Percentiles rank a stretch among this genome's conserved stretches.
Conservation (phyloP, 148 eudicot species). For the Vaccinium myrtillus region DNA sequence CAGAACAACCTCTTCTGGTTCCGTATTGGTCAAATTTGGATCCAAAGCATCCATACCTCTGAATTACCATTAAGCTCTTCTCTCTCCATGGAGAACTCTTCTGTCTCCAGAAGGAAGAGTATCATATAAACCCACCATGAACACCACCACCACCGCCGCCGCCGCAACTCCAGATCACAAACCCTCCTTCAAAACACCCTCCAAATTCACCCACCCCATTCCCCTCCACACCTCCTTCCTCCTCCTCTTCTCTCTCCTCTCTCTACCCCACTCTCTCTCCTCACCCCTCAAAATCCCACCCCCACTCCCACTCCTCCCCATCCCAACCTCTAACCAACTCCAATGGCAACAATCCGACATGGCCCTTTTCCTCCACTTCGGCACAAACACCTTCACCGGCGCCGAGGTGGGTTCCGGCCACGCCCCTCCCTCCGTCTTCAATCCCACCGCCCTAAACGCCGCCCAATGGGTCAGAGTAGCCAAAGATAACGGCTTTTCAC, state of each 20-base stretch:
- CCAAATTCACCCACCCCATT: constrained; percentile 14
- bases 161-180: neutral
- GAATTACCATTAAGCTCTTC: neutral
- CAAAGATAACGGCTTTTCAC: constrained; percentile 46
- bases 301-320: constrained; percentile 67
- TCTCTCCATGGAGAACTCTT: neutral
- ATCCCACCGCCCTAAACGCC: constrained; percentile 45
- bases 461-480: constrained; percentile 68
- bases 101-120: neutral
- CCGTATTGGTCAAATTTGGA: neutral
- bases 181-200: neutral
- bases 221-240: constrained; percentile 6
- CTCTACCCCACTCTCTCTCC: neutral
- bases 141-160: neutral
- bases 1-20: neutral
- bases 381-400: constrained; percentile 83
- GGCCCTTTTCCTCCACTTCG: constrained; percentile 80
- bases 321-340: constrained; percentile 62
- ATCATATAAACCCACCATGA: neutral
- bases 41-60: neutral
- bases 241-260: constrained; percentile 2
- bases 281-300: constrained; percentile 28
- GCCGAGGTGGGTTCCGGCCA: constrained; percentile 72
- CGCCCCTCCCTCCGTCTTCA: constrained; percentile 50
- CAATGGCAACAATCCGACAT: constrained; percentile 60